Percentiles rank a stretch among this genome's conserved stretches.
Conservation (phyloP, 345 rosid genomes). For the Sapria himalayana region DNA sequence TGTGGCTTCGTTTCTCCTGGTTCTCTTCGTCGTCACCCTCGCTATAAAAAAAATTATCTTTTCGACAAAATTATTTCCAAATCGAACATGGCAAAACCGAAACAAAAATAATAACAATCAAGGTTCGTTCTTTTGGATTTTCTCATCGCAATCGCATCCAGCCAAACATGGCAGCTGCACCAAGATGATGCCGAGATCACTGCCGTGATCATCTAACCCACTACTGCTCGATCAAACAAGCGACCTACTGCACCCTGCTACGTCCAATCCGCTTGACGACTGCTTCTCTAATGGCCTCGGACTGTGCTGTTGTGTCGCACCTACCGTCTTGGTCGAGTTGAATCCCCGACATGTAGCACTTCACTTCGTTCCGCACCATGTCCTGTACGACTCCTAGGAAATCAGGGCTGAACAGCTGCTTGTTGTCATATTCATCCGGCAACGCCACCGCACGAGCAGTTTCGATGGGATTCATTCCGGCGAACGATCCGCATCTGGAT, state of each 20-base stretch:
- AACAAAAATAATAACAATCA: too few species aligned
- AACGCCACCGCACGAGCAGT: conserved; percentile 3
- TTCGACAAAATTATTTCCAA: too few species aligned
- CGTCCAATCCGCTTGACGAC: conserved; percentile 49
- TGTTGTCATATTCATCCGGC: conserved; percentile 12
- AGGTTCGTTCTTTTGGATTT: too few species aligned
- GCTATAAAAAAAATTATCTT: too few species aligned
- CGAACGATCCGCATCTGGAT: conserved; percentile 5
- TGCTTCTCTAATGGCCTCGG: conserved; percentile 34
- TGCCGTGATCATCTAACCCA: conserved; percentile 6
- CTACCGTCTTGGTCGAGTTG: conserved; percentile 31
- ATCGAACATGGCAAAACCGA: too few species aligned
- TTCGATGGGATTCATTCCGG: conserved; percentile 9
- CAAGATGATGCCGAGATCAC: conserved; percentile 14
- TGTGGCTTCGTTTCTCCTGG: too few species aligned
- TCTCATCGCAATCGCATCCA: background rate
- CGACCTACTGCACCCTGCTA: conserved; percentile 34
- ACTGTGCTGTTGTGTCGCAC: conserved; percentile 22
- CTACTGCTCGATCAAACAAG: too few species aligned
- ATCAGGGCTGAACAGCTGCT: conserved; percentile 39
- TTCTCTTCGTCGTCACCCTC: too few species aligned
- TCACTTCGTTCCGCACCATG: conserved; percentile 52
- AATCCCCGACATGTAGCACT: conserved; percentile 42
- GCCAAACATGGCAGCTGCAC: too few species aligned
- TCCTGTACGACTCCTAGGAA: conserved; percentile 51